These are phyloP conservation scores for Perkinsus chesapeaki DNA, from an alignment of 169 alveolate genomes.

Conservation along the genomic window DNA sequence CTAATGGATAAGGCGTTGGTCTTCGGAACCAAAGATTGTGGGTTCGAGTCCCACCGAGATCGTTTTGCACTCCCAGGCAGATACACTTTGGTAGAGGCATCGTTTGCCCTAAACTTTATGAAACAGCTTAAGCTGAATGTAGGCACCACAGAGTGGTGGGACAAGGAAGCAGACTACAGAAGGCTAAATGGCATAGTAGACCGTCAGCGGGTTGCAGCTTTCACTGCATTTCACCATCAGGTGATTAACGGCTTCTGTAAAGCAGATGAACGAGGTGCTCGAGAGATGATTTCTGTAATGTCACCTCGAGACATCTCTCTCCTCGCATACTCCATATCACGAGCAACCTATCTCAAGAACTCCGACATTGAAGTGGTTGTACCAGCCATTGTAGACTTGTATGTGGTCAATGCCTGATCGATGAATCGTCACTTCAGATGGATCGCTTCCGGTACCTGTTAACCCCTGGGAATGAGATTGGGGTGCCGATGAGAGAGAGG, in stretches of 20 bases:
- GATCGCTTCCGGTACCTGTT: neutral
- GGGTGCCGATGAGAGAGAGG: neutral
- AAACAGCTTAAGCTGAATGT: neutral
- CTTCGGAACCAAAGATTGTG: constrained; percentile 90
- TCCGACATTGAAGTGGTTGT: neutral
- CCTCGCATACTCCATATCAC: neutral
- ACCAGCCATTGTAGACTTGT: neutral
- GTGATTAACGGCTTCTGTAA: neutral
- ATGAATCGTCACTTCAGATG: neutral
- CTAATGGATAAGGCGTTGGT: constrained; percentile 90
- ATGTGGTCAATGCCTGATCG: neutral
- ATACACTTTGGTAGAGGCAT: neutral
- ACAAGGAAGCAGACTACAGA: neutral
- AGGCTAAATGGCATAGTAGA: neutral
- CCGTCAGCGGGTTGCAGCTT: neutral
- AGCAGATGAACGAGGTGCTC: neutral
- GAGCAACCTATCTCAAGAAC: neutral
- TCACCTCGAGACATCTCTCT: neutral
- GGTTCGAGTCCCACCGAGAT: constrained; percentile 87
- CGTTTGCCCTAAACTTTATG: neutral
- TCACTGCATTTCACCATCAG: neutral
- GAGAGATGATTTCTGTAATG: neutral
- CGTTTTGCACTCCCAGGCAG: constrained; percentile 12
- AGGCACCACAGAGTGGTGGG: neutral
- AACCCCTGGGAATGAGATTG: neutral